These are phyloP conservation scores for Panicum miliaceum DNA, from an alignment of 176 grass and related monocot species.

Conservation along the genomic window DNA sequence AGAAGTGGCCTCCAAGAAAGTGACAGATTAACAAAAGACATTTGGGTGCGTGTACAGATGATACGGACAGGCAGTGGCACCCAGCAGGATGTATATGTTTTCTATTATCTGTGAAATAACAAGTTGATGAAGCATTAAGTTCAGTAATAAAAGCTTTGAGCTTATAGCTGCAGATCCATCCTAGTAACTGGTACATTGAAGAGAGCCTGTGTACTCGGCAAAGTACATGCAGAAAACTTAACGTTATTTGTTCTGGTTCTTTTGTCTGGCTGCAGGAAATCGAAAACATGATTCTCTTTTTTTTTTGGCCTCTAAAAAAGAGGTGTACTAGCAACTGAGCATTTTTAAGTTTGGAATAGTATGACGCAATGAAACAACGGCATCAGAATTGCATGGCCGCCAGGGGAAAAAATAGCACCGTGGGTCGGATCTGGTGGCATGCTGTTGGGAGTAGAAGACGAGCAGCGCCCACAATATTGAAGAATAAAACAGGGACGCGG, in stretches of 20 bases:
- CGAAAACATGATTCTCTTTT: too few relatives aligned
- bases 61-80: background rate
- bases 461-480: background rate
- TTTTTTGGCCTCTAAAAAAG: too few relatives aligned
- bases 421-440: background rate
- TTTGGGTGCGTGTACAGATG: background rate
- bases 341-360: background rate
- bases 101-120: background rate
- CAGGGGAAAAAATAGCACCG: background rate
- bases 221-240: too few relatives aligned
- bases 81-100: background rate
- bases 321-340: too few relatives aligned
- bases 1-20: slow-evolving; percentile 22
- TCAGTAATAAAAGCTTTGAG: background rate
- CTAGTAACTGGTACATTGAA: background rate
- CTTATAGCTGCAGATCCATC: background rate
- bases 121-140: background rate
- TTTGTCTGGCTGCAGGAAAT: background rate
- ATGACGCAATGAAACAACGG: background rate
- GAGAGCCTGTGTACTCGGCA: too few relatives aligned
- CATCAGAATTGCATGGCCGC: too few relatives aligned
- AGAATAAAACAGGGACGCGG: background rate
- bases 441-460: background rate
- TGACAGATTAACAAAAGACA: background rate
- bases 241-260: background rate